Evolutionary conservation across 192 early-diverging fungal genomes (phyloP).

Genomic region (Rhizophagus clarus): DNA sequence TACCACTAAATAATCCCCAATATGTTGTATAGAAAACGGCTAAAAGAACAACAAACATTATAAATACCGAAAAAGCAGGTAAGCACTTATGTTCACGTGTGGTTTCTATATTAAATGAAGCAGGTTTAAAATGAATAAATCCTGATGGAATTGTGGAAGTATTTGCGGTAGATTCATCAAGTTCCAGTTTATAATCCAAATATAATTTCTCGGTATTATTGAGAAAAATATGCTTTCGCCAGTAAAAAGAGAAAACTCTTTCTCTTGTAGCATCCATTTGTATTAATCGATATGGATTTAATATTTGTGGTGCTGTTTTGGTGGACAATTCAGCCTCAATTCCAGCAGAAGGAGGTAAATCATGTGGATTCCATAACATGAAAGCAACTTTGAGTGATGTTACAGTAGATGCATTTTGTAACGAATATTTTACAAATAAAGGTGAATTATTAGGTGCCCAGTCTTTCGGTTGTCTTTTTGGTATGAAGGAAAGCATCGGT

Average conservation of each 20-base stretch:
- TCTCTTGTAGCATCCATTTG: constrained; percentile 11
- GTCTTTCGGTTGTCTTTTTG: neutral
- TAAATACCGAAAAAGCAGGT: constrained; percentile 3
- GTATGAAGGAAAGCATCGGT: neutral
- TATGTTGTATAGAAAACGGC: constrained; percentile 20
- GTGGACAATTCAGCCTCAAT: neutral
- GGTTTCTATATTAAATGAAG: neutral
- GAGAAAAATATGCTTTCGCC: constrained; percentile 5
- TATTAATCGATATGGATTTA: constrained; percentile 14
- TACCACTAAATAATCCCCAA: constrained; percentile 11
- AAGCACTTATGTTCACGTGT: constrained; percentile 9
- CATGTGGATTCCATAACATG: constrained; percentile 30
- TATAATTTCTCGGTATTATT: constrained; percentile 19
- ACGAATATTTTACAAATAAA: constrained; percentile 18
- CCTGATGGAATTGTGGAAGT: constrained; percentile 13
- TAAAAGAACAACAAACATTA: constrained; percentile 17
- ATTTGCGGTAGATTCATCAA: constrained; percentile 3
- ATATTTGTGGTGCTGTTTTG: neutral
- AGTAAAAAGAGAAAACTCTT: constrained; percentile 15
- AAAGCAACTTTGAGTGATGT: constrained; percentile 19
- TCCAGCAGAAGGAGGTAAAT: neutral
- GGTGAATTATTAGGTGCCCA: constrained; percentile 26
- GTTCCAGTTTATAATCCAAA: constrained; percentile 15
- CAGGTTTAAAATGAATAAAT: constrained; percentile 28
- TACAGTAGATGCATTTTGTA: constrained; percentile 5